Evolutionary conservation across 2,329 filamentous ascomycete genomes (phyloP), one percentile per base, ranked within the genome.

Genomic region (Aspergillus hortae): DNA sequence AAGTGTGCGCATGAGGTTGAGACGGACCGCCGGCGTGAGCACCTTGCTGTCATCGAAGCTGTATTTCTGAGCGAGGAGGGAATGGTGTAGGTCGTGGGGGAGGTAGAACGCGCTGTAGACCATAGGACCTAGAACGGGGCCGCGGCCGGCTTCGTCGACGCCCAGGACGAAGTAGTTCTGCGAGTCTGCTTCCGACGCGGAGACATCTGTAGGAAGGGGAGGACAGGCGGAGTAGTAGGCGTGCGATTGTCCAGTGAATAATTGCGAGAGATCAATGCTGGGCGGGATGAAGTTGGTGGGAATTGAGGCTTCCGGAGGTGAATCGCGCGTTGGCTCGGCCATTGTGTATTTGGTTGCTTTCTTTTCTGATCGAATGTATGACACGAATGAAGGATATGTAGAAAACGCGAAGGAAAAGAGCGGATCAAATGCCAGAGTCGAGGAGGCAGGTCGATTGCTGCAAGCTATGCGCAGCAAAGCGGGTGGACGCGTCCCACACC

Each of bases 41-140:
- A 91, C 89, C 75, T 97, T 97, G 69, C 89, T 95, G 78, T 97
- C 92, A 77, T 96, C 88, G 74, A 96, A 96, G 76, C 87, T 88
- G 76, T 96, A 87, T 4, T 85, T 84, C 33, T 83, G 74, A 47
- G 89, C 87, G 19, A 97, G 85, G 25, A 96, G 83, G 1, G 87
- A 80, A 66, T 87, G 85, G 56, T 86, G 81, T 33, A 79, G 68
- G 23, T 86, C 82, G 25, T 85, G 77, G 0, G 84, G 80, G 2
- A 89, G 71, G 47, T 95, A 95, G 59, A 95, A 89, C 32, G 84
- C 75, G 45, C 77, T 81, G 68, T 86, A 86, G 48, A 87, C 82
- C 84, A 85, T 87, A 15, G 83, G 85, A 23, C 81, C 92, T 11
- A 97, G 82, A n/a, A 96, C 92, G 21, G 92, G 92, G 1, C 92